Base-by-base conservation (phyloP, 441 rosid genomes). In the Manihot esculenta region DNA sequence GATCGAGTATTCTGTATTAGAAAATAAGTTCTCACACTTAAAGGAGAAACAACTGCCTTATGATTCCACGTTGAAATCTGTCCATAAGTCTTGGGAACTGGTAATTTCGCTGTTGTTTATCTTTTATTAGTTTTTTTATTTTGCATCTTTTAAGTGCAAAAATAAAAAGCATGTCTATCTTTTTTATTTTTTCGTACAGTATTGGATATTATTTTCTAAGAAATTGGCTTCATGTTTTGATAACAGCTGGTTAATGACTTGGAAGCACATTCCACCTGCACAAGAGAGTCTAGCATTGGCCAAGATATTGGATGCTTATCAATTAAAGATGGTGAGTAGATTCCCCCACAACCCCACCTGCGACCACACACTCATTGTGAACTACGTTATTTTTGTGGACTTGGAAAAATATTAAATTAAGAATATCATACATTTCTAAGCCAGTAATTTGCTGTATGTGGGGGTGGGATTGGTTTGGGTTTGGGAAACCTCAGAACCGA, bases 41-140 rank as follows among this genome's bases (percentile, higher is more conserved):
- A 85, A 76, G 83, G 91, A 80, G 74, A 87, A 86, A 78, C 97
- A 89, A 56, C 71, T 78, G 77, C 85, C 89, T 8, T 84, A 88
- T 78, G 78, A 72, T 78, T 77, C 93, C 64, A 84, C 83, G 64
- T 78, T 93, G 78, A 84, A 84, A 74, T 75, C 78, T 71, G 92
- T 88, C 60, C 83, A 82, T 24, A 85, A 75, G 77, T 89, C 97
- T 79, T 93, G 96, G 93, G 86, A 81, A 72, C 81, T 61, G 89
- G 99, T 95, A 86, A 76, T 69, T 59, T 26, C 60, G n/a, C 42
- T 56, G 42, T 55, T 62, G 33, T 69, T 45, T 30, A 51, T 30
- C 61, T 62, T 50, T 49, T n/a, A n/a, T 44, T 64, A 2, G 63
- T 33, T 38, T 12, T 53, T 42, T 47, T 24, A 1, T 59, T 23